Percentiles rank a stretch among this genome's conserved stretches.
phyloP scores from a whole-genome alignment of 495 filamentous ascomycete species.

The Articulospora tetracladia region DNA sequence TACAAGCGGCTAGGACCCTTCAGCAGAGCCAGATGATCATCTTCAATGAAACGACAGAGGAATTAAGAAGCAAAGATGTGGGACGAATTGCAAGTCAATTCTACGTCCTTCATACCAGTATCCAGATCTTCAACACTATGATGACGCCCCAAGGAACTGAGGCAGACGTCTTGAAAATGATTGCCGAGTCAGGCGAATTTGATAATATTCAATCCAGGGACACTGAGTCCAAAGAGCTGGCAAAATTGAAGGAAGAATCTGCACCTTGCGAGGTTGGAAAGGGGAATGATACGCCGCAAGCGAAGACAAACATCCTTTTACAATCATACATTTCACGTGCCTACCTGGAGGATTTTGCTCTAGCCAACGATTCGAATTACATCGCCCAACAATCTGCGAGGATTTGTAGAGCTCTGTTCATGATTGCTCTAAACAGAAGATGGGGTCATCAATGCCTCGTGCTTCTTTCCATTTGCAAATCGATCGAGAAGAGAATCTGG shows the following conservation, averaged over 20 bases:
- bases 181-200: constrained; percentile 94
- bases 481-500: constrained; percentile 94
- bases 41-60: constrained; percentile 89
- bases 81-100: constrained; percentile 96
- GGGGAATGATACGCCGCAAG: constrained; percentile 72
- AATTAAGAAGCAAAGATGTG: constrained; percentile 86
- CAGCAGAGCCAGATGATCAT: constrained; percentile 98
- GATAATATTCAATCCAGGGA: constrained; percentile 94
- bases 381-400: constrained; percentile 92
- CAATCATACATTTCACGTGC: constrained; percentile 93
- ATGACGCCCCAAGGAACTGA: constrained; percentile 81
- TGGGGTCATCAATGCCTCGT: constrained; percentile 96
- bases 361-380: constrained; percentile 88
- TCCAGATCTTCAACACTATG: constrained; percentile 91
- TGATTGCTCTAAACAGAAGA: constrained; percentile 89
- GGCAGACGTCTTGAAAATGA: constrained; percentile 89
- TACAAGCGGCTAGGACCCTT: constrained; percentile 79
- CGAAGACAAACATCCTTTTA: constrained; percentile 92
- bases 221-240: constrained; percentile 76
- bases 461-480: constrained; percentile 84
- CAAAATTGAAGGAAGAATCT: constrained; percentile 56
- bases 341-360: constrained; percentile 84
- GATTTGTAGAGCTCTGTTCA: constrained; percentile 92
- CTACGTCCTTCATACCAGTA: constrained; percentile 88
- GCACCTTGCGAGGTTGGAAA: constrained; percentile 70